Evolutionary conservation across 495 filamentous ascomycete genomes (phyloP).

Genomic region (Aspergillus sclerotiicarbonarius): DNA sequence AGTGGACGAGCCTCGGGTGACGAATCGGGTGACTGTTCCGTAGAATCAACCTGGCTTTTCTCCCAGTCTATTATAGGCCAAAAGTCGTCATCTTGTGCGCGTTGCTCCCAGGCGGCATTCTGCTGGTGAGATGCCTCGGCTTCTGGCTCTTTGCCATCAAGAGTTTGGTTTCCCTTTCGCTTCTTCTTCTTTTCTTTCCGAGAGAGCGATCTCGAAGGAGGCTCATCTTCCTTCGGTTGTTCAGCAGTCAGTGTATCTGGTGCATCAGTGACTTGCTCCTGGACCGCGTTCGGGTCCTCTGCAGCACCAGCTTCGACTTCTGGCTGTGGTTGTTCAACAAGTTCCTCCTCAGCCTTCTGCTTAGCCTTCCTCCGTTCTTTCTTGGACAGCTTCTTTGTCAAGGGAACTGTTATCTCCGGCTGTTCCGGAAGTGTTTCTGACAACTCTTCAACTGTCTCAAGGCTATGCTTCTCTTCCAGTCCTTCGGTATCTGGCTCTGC

Average conservation of each 20-base stretch:
- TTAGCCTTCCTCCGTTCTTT: slow-evolving; percentile 45
- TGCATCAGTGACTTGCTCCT: slow-evolving; percentile 12
- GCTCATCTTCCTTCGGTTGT: slow-evolving; percentile 12
- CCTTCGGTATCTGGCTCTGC: not conserved
- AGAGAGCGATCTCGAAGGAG: slow-evolving; percentile 7
- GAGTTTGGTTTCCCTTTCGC: slow-evolving; percentile 13
- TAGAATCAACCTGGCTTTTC: slow-evolving; percentile 26
- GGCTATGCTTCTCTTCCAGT: not conserved
- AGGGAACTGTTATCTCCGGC: not conserved
- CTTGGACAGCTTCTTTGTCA: slow-evolving; percentile 35
- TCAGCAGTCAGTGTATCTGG: not conserved
- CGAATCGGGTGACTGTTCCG: slow-evolving; percentile 26
- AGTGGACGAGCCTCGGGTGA: slow-evolving; percentile 24
- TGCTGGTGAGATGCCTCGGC: not conserved
- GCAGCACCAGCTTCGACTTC: slow-evolving; percentile 8
- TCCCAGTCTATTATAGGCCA: slow-evolving; percentile 44
- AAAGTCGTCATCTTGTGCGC: slow-evolving; percentile 26
- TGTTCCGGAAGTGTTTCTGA: slow-evolving; percentile 4
- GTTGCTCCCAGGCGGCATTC: slow-evolving; percentile 12
- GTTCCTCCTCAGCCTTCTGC: slow-evolving; percentile 27
- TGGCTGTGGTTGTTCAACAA: slow-evolving; percentile 10
- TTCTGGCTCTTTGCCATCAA: slow-evolving; percentile 17
- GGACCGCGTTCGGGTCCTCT: slow-evolving; percentile 20
- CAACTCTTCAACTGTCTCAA: slow-evolving; percentile 1
- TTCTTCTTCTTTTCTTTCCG: slow-evolving; percentile 32